Evolutionary conservation across 108 stramenopile genomes (phyloP), one percentile per base, ranked within the genome.

Genomic region (Cyclotella distinguenda): DNA sequence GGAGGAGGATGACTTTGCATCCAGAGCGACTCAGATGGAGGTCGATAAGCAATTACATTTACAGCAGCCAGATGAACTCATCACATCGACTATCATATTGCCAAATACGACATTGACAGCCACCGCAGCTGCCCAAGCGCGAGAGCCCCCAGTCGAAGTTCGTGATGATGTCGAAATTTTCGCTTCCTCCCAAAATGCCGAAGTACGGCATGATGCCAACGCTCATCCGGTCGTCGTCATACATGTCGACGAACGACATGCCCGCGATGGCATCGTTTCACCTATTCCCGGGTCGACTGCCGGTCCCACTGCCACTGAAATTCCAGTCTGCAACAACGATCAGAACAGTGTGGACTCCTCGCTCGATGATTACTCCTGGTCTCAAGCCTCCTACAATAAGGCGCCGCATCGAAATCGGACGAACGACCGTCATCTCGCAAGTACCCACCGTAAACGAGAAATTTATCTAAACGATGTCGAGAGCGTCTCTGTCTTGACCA

Each of bases 391-490:
- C 27, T 31, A 1, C 4, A 11, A 52, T 6, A 52, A n/a, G n/a
- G n/a, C n/a, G 26, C 7, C 30, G 18, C 26, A 52, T 13, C 16
- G 6, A 30, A 12, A 52, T 27, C 27, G 3, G 27, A n/a, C n/a
- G 5, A 30, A 28, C 51, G 51, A 52, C 15, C 25, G 23, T 22
- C 22, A 48, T 22, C 5, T 16, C 4, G 13, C 13, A 13, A 10
- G 2, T 6, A 2, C 13, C 46, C 16, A 22, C 21, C 21, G 23
- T 48, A 19, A 48, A 22, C 22, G 46, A 48, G 21, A 2, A 22
- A 52, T 52, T 22, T 52, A 52, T 13, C n/a, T 52, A 12, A 15
- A 32, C 27, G 59, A 60, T 60, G 45, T 44, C 30, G 59, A 60
- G 40, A 25, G 23, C 16, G 59, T 60, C 6, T 44, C 42, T 7